These are phyloP conservation scores for Lactarius akahatsu DNA, from an alignment of 768 basidiomycete genomes.

Conservation along the genomic window DNA sequence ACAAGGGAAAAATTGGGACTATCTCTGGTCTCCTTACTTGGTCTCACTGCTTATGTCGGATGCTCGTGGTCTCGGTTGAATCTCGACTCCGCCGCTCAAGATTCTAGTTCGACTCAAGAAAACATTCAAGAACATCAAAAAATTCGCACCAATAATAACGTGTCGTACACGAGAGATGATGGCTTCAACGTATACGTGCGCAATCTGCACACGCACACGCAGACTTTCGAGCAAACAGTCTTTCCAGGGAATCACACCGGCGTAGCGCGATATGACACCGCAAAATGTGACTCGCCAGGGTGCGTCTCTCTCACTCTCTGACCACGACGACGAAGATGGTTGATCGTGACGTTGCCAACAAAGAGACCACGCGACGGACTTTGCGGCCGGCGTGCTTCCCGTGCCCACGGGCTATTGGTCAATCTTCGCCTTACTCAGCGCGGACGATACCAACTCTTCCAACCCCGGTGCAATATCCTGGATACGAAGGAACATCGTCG, in stretches of 20 bases:
- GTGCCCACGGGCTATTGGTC: conserved; percentile 20
- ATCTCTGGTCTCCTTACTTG: conserved; percentile 9
- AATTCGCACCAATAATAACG: neutral
- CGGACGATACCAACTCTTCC: neutral
- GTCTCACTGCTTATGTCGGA: conserved; percentile 8
- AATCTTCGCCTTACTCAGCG: conserved; percentile 18
- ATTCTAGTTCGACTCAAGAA: neutral
- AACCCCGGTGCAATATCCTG: neutral
- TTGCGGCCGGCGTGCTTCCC: conserved; percentile 15
- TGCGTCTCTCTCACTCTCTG: neutral
- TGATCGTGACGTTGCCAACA: neutral
- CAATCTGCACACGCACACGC: neutral
- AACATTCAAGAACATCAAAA: neutral
- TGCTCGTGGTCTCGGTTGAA: conserved; percentile 17
- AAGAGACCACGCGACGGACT: conserved; percentile 4
- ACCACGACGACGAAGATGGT: neutral
- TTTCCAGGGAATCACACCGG: conserved; percentile 19
- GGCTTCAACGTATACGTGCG: neutral
- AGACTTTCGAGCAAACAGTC: conserved; percentile 4
- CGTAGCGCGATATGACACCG: conserved; percentile 13
- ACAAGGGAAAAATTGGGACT: conserved; percentile 2
- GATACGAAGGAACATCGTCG: conserved; percentile 11
- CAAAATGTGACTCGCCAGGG: neutral
- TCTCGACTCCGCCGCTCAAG: conserved; percentile 1
- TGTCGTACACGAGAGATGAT: neutral